Percentiles rank a stretch among this genome's conserved stretches.
phyloP scores from a whole-genome alignment of 768 basidiomycete species.

The Phylloporus sp. region DNA sequence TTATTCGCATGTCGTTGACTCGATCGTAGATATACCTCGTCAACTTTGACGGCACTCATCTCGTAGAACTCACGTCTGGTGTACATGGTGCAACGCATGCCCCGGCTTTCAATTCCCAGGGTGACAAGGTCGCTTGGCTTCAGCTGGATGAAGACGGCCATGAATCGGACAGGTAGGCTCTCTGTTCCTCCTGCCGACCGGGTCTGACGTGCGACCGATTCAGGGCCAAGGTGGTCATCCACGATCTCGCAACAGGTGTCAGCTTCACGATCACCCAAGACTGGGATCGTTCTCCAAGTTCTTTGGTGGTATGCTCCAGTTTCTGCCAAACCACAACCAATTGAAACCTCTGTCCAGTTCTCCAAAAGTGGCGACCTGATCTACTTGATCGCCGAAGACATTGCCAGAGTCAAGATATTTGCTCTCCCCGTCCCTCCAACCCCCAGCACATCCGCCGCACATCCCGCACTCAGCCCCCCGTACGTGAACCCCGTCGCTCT shows the following conservation, averaged over 20 bases:
- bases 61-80: slow-evolving; percentile 74
- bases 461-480: slow-evolving; percentile 39
- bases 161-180: slow-evolving; percentile 69
- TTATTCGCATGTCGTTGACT: not conserved
- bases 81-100: slow-evolving; percentile 76
- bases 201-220: not conserved
- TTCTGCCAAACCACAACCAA: not conserved
- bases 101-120: slow-evolving; percentile 64
- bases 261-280: slow-evolving; percentile 69
- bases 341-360: slow-evolving; percentile 49
- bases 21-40: slow-evolving; percentile 63
- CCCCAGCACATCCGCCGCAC: slow-evolving; percentile 47
- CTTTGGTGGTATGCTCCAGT: slow-evolving; percentile 10
- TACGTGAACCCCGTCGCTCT: slow-evolving; percentile 54
- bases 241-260: slow-evolving; percentile 63
- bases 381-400: slow-evolving; percentile 73
- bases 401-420: slow-evolving; percentile 73
- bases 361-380: slow-evolving; percentile 63
- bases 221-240: slow-evolving; percentile 74
- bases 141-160: slow-evolving; percentile 86
- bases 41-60: slow-evolving; percentile 47
- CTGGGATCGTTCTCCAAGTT: slow-evolving; percentile 77
- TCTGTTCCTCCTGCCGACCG: not conserved
- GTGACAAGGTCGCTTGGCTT: slow-evolving; percentile 78
- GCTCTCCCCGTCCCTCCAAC: slow-evolving; percentile 61